Percentiles rank a stretch among this genome's conserved stretches.
Conservation (phyloP, 768 basidiomycete genomes). For the Termitomyces bulborhizus region DNA sequence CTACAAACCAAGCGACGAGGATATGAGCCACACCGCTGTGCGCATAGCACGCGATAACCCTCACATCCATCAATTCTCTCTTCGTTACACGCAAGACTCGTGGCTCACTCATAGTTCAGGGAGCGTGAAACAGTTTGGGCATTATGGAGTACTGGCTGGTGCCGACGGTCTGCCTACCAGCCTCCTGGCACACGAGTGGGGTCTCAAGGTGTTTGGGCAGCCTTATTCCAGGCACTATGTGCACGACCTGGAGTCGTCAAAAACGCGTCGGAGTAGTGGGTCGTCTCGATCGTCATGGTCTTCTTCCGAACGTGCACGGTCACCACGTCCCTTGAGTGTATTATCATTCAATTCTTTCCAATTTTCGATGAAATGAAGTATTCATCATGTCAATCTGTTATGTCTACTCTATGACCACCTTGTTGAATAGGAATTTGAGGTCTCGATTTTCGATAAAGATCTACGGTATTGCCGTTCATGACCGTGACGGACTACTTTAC, state of each 20-base stretch:
- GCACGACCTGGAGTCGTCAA: conserved; percentile 11
- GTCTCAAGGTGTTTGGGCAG: conserved; percentile 12
- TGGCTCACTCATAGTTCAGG: conserved; percentile 29
- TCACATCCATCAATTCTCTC: conserved; percentile 22
- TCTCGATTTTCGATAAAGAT: not conserved
- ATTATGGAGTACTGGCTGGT: conserved; percentile 19
- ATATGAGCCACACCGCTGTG: conserved; percentile 23
- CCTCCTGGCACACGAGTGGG: conserved; percentile 14
- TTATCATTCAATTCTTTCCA: conserved; percentile 12
- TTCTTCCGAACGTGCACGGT: conserved; percentile 10
- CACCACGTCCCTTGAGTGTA: conserved; percentile 11
- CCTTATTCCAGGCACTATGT: conserved; percentile 11
- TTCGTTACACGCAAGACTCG: conserved; percentile 26
- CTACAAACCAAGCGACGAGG: conserved; percentile 29
- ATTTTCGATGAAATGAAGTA: not conserved
- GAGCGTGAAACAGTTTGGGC: conserved; percentile 25
- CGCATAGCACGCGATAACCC: conserved; percentile 26
- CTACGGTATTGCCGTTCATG: not conserved
- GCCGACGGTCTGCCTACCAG: conserved; percentile 9
- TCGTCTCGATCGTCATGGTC: conserved; percentile 14
- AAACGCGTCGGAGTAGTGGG: conserved; percentile 4
- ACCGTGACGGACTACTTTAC: not conserved
- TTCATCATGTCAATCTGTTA: not conserved
- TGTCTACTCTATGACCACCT: not conserved
- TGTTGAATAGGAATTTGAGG: not conserved